Evolutionary conservation across 768 basidiomycete genomes (phyloP), one percentile per base, ranked within the genome.

Genomic region (Podaxis pistillaris): DNA sequence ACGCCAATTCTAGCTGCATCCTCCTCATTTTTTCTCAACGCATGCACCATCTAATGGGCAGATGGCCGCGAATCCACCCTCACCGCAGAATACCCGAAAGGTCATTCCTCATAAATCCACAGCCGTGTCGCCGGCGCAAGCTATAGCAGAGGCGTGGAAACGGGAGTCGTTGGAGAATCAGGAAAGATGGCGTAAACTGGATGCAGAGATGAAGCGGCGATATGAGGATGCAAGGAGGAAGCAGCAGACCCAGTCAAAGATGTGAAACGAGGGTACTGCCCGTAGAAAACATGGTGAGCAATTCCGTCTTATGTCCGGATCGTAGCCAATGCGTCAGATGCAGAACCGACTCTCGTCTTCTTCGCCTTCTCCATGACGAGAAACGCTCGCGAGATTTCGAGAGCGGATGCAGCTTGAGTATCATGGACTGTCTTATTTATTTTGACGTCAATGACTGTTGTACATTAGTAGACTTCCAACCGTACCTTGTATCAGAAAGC

Each of bases 61-160:
- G 78, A 83, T 81, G 81, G 72, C 76, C 60, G 68, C 75, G 68
- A 74, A 80, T 73, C 75, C 78, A 73, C 73, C 76, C 66, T 70
- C 76, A 67, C 72, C 74, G 68, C 74, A 70, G 55, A 72, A 68
- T 60, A 65, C 68, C 61, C 71, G 73, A 67, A 73, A 75, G 72
- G 71, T 69, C 55, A 64, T 68, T 40, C 68, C 69, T 66, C 70
- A 69, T 38, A 66, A 75, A 47, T 75, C 71, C 58, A 67, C 74
- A 62, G 64, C 67, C 40, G 65, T 80, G 67, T 79, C 86, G 11
- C 84, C 85, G 40, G 83, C 84, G 3, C 83, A 86, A 65, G 81
- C 83, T 30, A 90, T 91, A 70, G 86, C 85, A 38, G 83, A 86
- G 46, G 86, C 85, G 58, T 90, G 89, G 89, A 83, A 80, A 69